phyloP scores from a whole-genome alignment of 257 asterid genomes.

The Echites panduratus region DNA sequence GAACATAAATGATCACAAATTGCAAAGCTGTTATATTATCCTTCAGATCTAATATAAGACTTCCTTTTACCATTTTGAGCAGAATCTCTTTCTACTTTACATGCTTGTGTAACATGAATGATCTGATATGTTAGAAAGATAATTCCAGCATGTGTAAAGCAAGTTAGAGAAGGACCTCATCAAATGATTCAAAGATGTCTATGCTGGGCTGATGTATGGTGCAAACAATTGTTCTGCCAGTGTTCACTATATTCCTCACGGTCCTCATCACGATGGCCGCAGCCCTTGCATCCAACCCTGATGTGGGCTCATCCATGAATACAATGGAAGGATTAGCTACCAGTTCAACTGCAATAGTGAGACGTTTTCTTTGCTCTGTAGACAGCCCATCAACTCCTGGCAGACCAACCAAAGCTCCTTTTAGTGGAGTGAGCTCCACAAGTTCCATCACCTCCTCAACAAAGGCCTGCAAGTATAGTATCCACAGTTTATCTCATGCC shows the following conservation, averaged over 20 bases:
- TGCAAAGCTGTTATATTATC: neutral
- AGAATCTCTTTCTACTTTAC: neutral
- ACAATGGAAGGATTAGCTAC: constrained; percentile 92
- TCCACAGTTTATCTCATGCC: constrained; percentile 23
- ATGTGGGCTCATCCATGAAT: constrained; percentile 96
- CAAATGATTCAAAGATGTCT: constrained; percentile 94
- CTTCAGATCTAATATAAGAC: neutral
- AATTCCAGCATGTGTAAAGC: neutral
- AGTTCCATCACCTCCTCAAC: constrained; percentile 97
- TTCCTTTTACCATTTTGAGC: neutral
- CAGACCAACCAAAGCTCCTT: constrained; percentile 83
- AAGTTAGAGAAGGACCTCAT: constrained; percentile 56
- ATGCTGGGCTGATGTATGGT: constrained; percentile 97
- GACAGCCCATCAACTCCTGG: constrained; percentile 95
- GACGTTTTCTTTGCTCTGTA: constrained; percentile 90
- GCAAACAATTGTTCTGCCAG: constrained; percentile 95
- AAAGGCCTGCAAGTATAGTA: constrained; percentile 56
- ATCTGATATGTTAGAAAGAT: neutral
- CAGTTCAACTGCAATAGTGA: constrained; percentile 92
- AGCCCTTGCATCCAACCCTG: constrained; percentile 95
- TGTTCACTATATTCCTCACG: constrained; percentile 87
- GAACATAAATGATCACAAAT: neutral
- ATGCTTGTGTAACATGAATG: neutral
- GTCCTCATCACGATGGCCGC: constrained; percentile 99
- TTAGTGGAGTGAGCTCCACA: constrained; percentile 78